Evolutionary conservation across 176 grass and related monocot genomes (phyloP), one percentile per base, ranked within the genome.

Genomic region (Canna indica): DNA sequence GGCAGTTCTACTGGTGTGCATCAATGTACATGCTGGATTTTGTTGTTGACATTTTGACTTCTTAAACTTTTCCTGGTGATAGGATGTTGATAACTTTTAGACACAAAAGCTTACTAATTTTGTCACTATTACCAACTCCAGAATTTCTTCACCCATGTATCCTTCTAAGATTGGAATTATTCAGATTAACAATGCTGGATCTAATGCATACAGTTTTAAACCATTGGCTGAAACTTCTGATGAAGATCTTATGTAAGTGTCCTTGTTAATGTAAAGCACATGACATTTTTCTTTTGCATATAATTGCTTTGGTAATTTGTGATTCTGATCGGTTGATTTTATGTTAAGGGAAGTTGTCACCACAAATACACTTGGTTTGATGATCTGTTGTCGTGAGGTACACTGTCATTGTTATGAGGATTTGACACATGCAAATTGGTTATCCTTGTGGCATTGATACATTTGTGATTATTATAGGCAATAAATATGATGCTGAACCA

Each of bases 141-240:
- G 5, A 24, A 32, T 48, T 32, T 27, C 3, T 70, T 48, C 44
- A 46, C 31, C 31, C 4, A 64, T 26, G 32, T 48, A 32, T 31
- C 17, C 15, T 48, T 31, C 42, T 70, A 50, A 68, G 13, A 25
- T 73, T 62, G 42, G 63, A 72, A 25, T 69, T 57, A 13, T 57
- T 44, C 88, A 97, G 88, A 92, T 97, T 73, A 97, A 97, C 71
- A 97, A 97, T 85, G 93, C 93, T 47, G 88, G 93, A 83, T 97
- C 93, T 77, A 97, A 97, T 92, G 93, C 93, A 69, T 97, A 97
- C 80, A 97, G 82, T 70, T 80, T 73, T 72, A 97, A 92, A 78
- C 88, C 93, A 0, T 74, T 97, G 84, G 79, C 86, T 68, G 93
- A 97, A 75, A 97, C 86, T 53, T 92, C 93, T 63, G 93, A 97